Percentiles rank a stretch among this genome's conserved stretches.
These are phyloP conservation scores for Eucalyptus rudis DNA, from an alignment of 345 rosid genomes.

Conservation along the genomic window DNA sequence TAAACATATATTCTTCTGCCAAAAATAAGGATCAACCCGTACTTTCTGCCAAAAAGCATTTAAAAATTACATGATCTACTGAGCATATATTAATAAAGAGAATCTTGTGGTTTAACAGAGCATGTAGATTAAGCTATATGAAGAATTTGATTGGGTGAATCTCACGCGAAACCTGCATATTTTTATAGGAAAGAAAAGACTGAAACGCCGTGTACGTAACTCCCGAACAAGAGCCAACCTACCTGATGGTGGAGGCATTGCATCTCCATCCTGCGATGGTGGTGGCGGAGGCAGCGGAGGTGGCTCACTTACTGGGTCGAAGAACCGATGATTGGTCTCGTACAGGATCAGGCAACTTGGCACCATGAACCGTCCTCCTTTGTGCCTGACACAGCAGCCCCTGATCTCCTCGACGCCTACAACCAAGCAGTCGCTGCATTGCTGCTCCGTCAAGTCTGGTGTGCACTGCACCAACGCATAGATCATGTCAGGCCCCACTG, in stretches of 20 bases:
- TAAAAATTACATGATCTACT: not conserved
- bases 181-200: no score
- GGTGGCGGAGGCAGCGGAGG: not conserved
- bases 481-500: not conserved
- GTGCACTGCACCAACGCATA: slow-evolving; percentile 28
- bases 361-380: not conserved
- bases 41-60: not conserved
- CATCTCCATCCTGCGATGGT: fast-evolving
- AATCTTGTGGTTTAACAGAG: not conserved
- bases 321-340: not conserved
- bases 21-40: not conserved
- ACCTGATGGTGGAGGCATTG: not conserved
- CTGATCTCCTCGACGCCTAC: fast-evolving
- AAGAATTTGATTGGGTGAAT: no score
- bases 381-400: fast-evolving
- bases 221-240: not conserved
- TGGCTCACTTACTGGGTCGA: not conserved
- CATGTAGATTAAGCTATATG: not conserved
- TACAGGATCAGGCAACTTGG: not conserved
- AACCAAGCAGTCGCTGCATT: not conserved
- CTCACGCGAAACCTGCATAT: no score
- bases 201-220: not conserved
- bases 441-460: slow-evolving; percentile 17
- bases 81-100: not conserved
- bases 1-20: not conserved